Evolutionary conservation across 306 rosid species (phyloP).

Genomic region (Glycyrrhiza uralensis): DNA sequence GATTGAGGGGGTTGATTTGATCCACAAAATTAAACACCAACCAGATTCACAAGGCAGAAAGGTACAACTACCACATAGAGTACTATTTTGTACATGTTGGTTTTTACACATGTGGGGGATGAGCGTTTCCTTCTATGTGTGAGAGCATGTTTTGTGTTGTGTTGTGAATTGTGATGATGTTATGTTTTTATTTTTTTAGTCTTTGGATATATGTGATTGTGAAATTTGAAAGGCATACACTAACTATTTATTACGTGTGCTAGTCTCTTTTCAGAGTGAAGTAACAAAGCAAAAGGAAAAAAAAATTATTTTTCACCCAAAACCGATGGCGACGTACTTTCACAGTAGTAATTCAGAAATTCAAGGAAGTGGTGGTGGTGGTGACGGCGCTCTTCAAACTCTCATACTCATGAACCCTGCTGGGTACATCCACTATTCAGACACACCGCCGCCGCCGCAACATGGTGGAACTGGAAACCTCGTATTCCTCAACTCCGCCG

Average conservation of each 20-base stretch:
- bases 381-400: conserved; percentile 76
- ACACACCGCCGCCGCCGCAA: conserved; percentile 52
- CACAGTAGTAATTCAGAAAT: conserved; percentile 78
- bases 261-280: conserved; percentile 40
- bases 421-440: conserved; percentile 73
- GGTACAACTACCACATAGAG: conserved; percentile 16
- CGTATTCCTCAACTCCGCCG: conserved; percentile 52
- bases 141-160: too few species aligned
- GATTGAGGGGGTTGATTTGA: too few species aligned
- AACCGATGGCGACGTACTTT: conserved; percentile 83
- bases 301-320: not conserved
- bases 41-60: conserved; percentile 21
- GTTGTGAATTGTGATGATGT: not conserved
- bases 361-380: conserved; percentile 52
- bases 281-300: not conserved
- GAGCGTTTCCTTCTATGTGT: too few species aligned
- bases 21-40: conserved; percentile 11
- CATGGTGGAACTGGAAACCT: conserved; percentile 45
- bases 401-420: conserved; percentile 88
- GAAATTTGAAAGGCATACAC: conserved; percentile 13
- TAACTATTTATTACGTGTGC: conserved; percentile 12
- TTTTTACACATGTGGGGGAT: too few species aligned
- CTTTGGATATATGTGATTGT: conserved; percentile 24
- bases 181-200: not conserved
- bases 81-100: not conserved